phyloP scores from a whole-genome alignment of 768 basidiomycete species.

The Russula abietina region DNA sequence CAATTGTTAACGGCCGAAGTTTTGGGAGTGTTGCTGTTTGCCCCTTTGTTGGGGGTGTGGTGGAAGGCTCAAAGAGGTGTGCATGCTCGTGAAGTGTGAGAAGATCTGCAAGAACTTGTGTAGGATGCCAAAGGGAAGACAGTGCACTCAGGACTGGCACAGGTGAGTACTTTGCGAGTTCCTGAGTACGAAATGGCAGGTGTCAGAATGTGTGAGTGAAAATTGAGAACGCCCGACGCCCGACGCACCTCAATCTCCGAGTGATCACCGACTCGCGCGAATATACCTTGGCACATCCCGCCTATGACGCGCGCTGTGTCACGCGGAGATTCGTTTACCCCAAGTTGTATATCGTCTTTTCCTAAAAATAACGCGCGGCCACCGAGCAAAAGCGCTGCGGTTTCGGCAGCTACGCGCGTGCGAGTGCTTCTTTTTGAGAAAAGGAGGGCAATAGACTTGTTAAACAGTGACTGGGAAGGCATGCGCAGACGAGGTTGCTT shows the following conservation, averaged over 20 bases:
- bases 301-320: conserved; percentile 87
- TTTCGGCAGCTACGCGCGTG: conserved; percentile 86
- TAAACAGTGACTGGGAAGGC: conserved; percentile 69
- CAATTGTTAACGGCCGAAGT: conserved; percentile 77
- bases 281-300: conserved; percentile 94
- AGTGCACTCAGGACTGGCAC: conserved; percentile 96
- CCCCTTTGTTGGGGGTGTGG: conserved; percentile 13
- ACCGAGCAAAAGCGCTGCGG: conserved; percentile 69
- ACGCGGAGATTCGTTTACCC: conserved; percentile 83
- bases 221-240: no score
- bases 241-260: conserved; percentile 78
- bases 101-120: conserved; percentile 89
- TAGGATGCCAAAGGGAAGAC: conserved; percentile 94
- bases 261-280: conserved; percentile 92
- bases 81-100: conserved; percentile 81
- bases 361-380: conserved; percentile 90
- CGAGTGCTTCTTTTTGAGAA: conserved; percentile 94
- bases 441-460: conserved; percentile 81
- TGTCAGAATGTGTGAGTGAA: neutral
- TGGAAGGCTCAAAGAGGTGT: conserved; percentile 42
- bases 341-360: conserved; percentile 85
- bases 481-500: conserved; percentile 39
- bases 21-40: conserved; percentile 36
- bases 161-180: conserved; percentile 81
- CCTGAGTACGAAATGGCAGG: conserved; percentile 41